A percentile compares a stretch with the other conserved stretches of the same genome.
phyloP scores from a whole-genome alignment of 164 flowering plant species.

The Buxus sempervirens region DNA sequence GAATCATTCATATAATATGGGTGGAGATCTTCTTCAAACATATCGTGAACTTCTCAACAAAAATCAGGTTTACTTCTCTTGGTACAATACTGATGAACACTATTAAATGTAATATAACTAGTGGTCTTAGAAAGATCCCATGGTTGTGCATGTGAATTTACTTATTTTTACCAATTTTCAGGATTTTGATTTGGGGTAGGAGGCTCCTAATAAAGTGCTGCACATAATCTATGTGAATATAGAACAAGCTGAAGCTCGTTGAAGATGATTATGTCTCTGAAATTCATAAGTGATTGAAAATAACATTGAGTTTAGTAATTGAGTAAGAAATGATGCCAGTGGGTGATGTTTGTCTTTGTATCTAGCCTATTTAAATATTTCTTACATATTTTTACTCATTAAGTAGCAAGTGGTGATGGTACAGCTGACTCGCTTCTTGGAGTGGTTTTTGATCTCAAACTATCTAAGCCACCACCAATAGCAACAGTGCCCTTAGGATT shows the following conservation, averaged over 20 bases:
- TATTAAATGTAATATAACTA: too few relatives aligned
- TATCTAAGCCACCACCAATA: conserved; percentile 73
- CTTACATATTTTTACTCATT: too few relatives aligned
- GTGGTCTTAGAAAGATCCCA: too few relatives aligned
- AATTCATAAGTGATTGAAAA: conserved; percentile 50
- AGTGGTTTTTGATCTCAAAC: conserved; percentile 80
- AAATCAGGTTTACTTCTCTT: too few relatives aligned
- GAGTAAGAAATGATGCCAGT: neutral
- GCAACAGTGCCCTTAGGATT: conserved; percentile 95
- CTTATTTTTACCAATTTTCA: neutral
- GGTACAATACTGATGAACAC: too few relatives aligned
- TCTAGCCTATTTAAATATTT: too few relatives aligned
- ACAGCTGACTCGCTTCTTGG: conserved; percentile 96
- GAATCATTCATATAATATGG: too few relatives aligned
- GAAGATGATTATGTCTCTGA: conserved; percentile 44
- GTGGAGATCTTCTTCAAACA: conserved; percentile 58
- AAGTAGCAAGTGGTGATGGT: too few relatives aligned
- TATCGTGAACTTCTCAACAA: too few relatives aligned
- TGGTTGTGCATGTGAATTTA: neutral
- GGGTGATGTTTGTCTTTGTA: too few relatives aligned
- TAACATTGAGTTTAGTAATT: conserved; percentile 55
- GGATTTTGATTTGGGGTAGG: conserved; percentile 69
- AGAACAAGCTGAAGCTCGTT: conserved; percentile 39
- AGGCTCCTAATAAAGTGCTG: conserved; percentile 68
- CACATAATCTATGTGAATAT: conserved; percentile 46